Conservation (phyloP, 1,284 basidiomycete species). For the Pseudozyma hubeiensis region DNA sequence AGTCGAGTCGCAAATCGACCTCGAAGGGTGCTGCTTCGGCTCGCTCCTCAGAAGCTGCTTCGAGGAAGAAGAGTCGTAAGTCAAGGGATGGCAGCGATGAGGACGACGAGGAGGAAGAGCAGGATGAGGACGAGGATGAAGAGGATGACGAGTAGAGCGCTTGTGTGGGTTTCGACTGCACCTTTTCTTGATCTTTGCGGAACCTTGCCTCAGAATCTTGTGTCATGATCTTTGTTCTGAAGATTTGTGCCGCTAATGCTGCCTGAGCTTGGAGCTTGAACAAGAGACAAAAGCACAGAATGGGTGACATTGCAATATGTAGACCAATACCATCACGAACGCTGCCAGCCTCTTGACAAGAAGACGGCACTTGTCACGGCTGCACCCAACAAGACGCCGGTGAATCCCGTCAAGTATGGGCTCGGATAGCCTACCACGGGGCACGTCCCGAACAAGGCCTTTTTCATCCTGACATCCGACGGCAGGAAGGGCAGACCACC, state of each 20-base stretch:
- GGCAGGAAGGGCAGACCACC: conserved; percentile 38
- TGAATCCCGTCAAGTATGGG: conserved; percentile 53
- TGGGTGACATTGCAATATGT: not conserved
- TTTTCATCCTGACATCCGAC: conserved; percentile 34
- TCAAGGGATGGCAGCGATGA: conserved; percentile 20
- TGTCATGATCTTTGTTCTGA: not conserved
- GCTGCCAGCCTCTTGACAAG: conserved; percentile 22
- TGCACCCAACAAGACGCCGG: conserved; percentile 38
- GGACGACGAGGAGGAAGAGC: conserved; percentile 24
- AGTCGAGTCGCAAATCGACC: conserved; percentile 32
- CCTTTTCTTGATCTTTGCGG: not conserved
- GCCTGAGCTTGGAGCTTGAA: not conserved
- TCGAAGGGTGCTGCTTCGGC: conserved; percentile 18
- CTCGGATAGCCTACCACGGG: conserved; percentile 59
- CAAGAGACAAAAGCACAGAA: conserved; percentile 4
- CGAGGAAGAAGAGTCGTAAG: conserved; percentile 21
- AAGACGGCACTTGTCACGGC: conserved; percentile 37
- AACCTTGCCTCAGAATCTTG: not conserved
- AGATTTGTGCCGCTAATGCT: not conserved
- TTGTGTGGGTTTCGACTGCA: not conserved
- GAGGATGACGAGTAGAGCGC: conserved; percentile 38
- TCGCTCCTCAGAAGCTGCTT: conserved; percentile 17
- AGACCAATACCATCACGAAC: conserved; percentile 15
- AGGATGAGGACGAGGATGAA: conserved; percentile 28
- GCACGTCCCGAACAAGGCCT: conserved; percentile 53